Evolutionary conservation across 1,139 yeast species (phyloP).

Genomic region (Kodamaea ohmeri): DNA sequence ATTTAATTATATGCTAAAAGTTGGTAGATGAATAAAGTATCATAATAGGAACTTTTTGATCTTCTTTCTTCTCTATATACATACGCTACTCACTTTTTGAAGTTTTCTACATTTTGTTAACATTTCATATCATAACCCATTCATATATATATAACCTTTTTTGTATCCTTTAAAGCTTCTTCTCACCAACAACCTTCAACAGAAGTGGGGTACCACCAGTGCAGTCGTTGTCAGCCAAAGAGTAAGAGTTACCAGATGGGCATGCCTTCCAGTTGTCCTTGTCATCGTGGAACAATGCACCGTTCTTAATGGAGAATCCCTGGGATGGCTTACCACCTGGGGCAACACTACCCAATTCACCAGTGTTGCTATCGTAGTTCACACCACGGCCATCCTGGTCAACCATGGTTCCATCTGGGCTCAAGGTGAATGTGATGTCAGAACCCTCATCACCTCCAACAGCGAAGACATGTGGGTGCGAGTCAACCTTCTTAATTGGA

Average conservation of each 20-base stretch:
- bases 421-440: constrained; percentile 23
- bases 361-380: constrained; percentile 24
- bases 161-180: constrained; percentile 7
- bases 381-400: constrained; percentile 31
- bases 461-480: constrained; percentile 31
- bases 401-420: constrained; percentile 24
- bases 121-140: too few relatives aligned
- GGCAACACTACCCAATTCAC: constrained; percentile 31
- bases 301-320: constrained; percentile 25
- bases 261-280: constrained; percentile 25
- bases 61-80: too few relatives aligned
- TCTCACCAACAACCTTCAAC: constrained; percentile 17
- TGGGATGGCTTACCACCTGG: constrained; percentile 28
- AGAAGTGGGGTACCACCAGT: constrained; percentile 29
- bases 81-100: too few relatives aligned
- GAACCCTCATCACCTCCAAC: constrained; percentile 33
- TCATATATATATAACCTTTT: neutral
- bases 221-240: constrained; percentile 28
- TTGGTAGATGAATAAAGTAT: too few relatives aligned
- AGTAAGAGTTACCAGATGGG: constrained; percentile 27
- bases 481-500: constrained; percentile 25
- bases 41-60: too few relatives aligned
- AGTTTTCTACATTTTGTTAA: too few relatives aligned
- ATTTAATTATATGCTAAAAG: too few relatives aligned
- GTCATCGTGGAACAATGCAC: constrained; percentile 23